These are phyloP conservation scores for Escovopsis sp. DNA, from an alignment of 2,329 filamentous ascomycete species.

Conservation along the genomic window DNA sequence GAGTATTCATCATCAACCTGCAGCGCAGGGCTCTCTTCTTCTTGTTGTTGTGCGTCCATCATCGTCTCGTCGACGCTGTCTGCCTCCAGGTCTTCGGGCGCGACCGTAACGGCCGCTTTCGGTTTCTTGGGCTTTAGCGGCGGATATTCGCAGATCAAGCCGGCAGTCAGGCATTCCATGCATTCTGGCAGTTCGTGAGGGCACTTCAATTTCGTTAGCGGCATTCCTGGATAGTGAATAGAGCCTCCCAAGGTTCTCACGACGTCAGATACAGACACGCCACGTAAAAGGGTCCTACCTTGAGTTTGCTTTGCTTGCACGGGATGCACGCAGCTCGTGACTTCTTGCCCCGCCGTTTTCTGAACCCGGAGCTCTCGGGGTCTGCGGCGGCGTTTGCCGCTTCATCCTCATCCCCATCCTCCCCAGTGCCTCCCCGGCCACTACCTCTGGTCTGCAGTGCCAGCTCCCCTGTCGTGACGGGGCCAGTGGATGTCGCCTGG, in stretches of 20 bases:
- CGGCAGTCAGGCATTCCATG: slow-evolving; percentile 19
- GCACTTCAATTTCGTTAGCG: slow-evolving; percentile 20
- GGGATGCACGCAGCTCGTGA: slow-evolving; percentile 21
- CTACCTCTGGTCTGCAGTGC: slow-evolving; percentile 11
- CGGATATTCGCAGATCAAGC: slow-evolving; percentile 25
- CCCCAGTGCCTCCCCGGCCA: slow-evolving; percentile 3
- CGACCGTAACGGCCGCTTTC: slow-evolving; percentile 10
- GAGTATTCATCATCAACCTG: slow-evolving; percentile 8
- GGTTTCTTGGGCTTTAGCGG: slow-evolving; percentile 15
- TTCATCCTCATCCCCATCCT: background rate
- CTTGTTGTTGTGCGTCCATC: slow-evolving; percentile 3
- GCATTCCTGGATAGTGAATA: background rate
- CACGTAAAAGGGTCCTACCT: slow-evolving; percentile 16
- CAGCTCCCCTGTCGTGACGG: slow-evolving; percentile 18
- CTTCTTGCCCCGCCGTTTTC: slow-evolving; percentile 9
- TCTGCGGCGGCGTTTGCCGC: background rate
- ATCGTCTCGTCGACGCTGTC: slow-evolving; percentile 7
- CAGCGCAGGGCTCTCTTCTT: slow-evolving; percentile 6
- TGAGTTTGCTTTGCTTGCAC: slow-evolving; percentile 22
- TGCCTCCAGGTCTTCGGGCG: slow-evolving; percentile 9
- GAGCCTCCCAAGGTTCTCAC: no score
- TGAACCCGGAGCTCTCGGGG: background rate
- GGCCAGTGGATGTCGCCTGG: slow-evolving; percentile 11
- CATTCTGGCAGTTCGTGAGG: slow-evolving; percentile 26
- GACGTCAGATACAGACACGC: background rate